Evolutionary conservation across 352 stramenopile species (phyloP).

Genomic region (Saprolegnia parasitica): DNA sequence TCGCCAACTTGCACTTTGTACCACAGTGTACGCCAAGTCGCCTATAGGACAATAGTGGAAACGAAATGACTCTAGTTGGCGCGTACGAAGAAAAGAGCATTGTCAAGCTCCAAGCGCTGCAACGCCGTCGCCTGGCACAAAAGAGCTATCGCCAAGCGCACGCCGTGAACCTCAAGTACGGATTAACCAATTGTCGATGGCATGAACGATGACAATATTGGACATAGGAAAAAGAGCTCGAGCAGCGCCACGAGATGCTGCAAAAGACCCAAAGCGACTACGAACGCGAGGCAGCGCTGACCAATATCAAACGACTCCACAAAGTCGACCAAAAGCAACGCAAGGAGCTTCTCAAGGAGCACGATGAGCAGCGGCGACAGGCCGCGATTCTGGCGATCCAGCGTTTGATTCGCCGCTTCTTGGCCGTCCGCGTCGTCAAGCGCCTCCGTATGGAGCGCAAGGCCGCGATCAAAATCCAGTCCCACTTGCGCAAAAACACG

Average conservation of each 20-base stretch:
- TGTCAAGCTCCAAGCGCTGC: constrained; percentile 23
- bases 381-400: constrained; percentile 1
- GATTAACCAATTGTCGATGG: too few species aligned
- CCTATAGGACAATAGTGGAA: not conserved
- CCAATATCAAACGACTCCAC: constrained; percentile 11
- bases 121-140: constrained; percentile 22
- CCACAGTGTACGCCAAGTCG: not conserved
- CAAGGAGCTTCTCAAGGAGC: constrained; percentile 21
- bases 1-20: not conserved
- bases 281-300: constrained; percentile 14
- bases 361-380: not conserved
- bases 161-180: not conserved
- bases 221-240: not conserved
- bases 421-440: constrained; percentile 6
- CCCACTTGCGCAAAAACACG: constrained; percentile 22
- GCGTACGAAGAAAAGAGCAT: not conserved
- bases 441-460: constrained; percentile 5
- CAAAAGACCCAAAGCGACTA: constrained; percentile 21
- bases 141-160: not conserved
- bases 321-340: constrained; percentile 13
- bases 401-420: not conserved
- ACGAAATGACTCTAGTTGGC: constrained; percentile 1
- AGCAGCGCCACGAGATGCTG: constrained; percentile 16
- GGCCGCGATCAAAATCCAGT: constrained; percentile 27
- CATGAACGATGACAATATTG: not conserved